Conservation (phyloP, 2,329 filamentous ascomycete genomes). For the Alternaria sp. region DNA sequence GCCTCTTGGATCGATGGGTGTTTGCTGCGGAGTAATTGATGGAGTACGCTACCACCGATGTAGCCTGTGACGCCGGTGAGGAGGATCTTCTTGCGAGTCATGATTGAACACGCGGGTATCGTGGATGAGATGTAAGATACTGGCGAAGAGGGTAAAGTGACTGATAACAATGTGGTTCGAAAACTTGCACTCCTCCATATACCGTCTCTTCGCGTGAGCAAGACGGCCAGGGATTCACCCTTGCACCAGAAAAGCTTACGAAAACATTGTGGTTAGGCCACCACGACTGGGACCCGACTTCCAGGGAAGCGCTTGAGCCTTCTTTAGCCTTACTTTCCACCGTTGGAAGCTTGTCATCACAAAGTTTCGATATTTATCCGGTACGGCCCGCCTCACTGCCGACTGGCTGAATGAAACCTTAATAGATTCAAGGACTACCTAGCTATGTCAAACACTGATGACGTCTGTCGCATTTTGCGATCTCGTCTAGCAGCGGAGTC, state of each 20-base stretch:
- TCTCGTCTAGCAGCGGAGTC: background rate
- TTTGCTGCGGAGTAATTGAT: conserved; percentile 4
- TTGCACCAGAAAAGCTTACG: background rate
- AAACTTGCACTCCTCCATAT: background rate
- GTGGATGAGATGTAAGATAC: background rate
- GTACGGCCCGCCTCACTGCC: background rate
- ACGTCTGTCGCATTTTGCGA: background rate
- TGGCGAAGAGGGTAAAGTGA: background rate
- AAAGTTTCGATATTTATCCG: background rate
- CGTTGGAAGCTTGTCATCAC: conserved; percentile 2
- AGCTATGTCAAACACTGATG: background rate
- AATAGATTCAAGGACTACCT: background rate
- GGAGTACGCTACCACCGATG: conserved; percentile 6
- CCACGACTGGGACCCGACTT: background rate
- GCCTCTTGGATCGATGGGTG: conserved; percentile 1
- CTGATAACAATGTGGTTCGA: background rate
- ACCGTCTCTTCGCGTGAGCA: background rate
- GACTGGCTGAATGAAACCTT: background rate
- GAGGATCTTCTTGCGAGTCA: background rate
- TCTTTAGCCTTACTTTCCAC: background rate
- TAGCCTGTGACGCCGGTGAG: conserved; percentile 5
- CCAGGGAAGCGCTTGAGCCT: background rate
- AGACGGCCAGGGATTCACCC: background rate
- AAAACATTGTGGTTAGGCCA: background rate
- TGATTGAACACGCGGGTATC: background rate